These are phyloP conservation scores for Yamadazyma insecticola DNA, from an alignment of 805 yeast species.

Conservation along the genomic window DNA sequence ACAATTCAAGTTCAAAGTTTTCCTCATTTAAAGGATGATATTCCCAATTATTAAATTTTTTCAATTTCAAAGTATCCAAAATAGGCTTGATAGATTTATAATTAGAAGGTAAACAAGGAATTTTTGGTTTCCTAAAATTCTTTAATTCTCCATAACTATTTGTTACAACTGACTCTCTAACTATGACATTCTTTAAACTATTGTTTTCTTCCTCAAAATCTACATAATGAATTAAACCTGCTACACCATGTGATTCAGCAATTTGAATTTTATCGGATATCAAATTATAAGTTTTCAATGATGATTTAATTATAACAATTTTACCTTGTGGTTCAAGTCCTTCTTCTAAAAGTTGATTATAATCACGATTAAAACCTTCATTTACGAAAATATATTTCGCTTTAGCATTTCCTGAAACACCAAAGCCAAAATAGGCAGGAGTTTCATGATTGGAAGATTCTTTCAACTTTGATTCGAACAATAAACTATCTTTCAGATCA, in stretches of 20 bases:
- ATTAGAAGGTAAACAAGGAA: conserved; percentile 27
- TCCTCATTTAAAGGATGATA: conserved; percentile 16
- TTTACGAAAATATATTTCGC: conserved; percentile 26
- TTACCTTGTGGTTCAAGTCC: conserved; percentile 17
- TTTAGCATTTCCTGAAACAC: conserved; percentile 20
- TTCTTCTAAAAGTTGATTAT: conserved; percentile 14
- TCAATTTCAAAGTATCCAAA: conserved; percentile 16
- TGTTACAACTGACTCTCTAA: conserved; percentile 16
- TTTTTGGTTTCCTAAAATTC: conserved; percentile 6
- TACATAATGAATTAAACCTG: conserved; percentile 20
- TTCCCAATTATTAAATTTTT: conserved; percentile 19
- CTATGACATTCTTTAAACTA: conserved; percentile 10
- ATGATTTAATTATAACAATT: conserved; percentile 23
- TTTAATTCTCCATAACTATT: conserved; percentile 2
- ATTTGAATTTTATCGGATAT: conserved; percentile 20
- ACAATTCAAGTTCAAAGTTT: conserved; percentile 13
- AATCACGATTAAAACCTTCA: conserved; percentile 28
- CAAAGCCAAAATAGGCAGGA: conserved; percentile 26
- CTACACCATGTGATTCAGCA: conserved; percentile 22
- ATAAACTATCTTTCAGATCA: too few species aligned
- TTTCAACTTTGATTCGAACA: too few species aligned
- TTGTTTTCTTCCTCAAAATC: conserved; percentile 5
- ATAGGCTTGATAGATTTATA: conserved; percentile 21
- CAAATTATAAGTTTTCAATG: conserved; percentile 7
- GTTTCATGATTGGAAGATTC: conserved; percentile 11